These are phyloP conservation scores for Testicularia cyperi DNA, from an alignment of 1,284 basidiomycete species.

Conservation along the genomic window DNA sequence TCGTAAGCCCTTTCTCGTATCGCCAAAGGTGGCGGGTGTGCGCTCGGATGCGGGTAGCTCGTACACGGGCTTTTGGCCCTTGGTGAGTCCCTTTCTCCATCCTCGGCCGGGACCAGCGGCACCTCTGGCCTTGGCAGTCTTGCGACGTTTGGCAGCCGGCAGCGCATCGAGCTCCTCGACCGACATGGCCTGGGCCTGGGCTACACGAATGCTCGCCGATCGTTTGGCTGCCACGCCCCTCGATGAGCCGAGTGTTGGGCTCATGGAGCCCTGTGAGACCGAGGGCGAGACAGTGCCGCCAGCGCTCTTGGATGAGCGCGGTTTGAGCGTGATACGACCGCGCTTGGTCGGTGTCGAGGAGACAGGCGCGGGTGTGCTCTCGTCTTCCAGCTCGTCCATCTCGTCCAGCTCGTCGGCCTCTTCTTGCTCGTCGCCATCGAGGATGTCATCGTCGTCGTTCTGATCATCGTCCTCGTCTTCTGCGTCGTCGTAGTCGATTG, in stretches of 20 bases:
- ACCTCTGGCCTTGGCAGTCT: conserved; percentile 53
- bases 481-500: neutral
- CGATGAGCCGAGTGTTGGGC: conserved; percentile 9
- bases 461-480: neutral
- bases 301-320: conserved; percentile 11
- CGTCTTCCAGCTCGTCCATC: conserved; percentile 30
- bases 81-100: conserved; percentile 57
- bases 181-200: conserved; percentile 28
- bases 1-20: too few relatives aligned
- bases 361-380: conserved; percentile 4
- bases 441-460: conserved; percentile 10
- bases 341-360: conserved; percentile 18
- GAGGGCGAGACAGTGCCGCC: conserved; percentile 10
- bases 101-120: conserved; percentile 56
- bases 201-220: conserved; percentile 5
- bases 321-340: conserved; percentile 27
- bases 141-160: conserved; percentile 55
- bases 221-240: neutral
- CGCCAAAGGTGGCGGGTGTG: conserved; percentile 33
- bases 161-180: conserved; percentile 56
- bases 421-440: conserved; percentile 22
- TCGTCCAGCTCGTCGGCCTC: conserved; percentile 33
- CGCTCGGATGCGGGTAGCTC: conserved; percentile 35
- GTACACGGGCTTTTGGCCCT: conserved; percentile 57
- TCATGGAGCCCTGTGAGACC: conserved; percentile 24